These are phyloP conservation scores for Russula sp. DNA, from an alignment of 768 basidiomycete genomes.

Conservation along the genomic window DNA sequence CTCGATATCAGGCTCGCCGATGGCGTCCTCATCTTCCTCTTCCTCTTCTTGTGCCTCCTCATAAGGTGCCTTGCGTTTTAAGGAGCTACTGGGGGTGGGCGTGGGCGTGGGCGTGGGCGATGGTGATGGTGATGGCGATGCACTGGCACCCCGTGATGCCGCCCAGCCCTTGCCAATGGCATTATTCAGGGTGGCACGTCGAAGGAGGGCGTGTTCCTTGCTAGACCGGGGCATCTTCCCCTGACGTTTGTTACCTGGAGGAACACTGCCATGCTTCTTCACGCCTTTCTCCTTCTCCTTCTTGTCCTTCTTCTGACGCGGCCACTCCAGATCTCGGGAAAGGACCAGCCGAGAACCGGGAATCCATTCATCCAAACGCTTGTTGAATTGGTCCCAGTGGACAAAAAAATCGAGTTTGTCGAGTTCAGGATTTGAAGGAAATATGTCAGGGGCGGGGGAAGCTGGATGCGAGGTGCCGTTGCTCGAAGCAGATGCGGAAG, in stretches of 20 bases:
- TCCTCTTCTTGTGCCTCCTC: constrained; percentile 60
- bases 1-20: constrained; percentile 18
- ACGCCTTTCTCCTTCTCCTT: constrained; percentile 40
- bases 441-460: constrained; percentile 36
- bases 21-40: constrained; percentile 40
- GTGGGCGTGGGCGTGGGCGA: constrained; percentile 41
- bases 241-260: constrained; percentile 18
- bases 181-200: constrained; percentile 37
- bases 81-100: constrained; percentile 42
- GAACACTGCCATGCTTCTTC: constrained; percentile 44
- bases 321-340: constrained; percentile 88
- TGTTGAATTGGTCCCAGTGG: constrained; percentile 99
- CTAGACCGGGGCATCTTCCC: constrained; percentile 23
- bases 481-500: constrained; percentile 30
- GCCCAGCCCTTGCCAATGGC: constrained; percentile 25
- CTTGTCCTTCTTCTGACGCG: constrained; percentile 76
- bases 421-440: constrained; percentile 41
- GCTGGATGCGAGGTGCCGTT: constrained; percentile 6
- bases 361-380: constrained; percentile 98
- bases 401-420: constrained; percentile 94
- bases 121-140: constrained; percentile 33
- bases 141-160: constrained; percentile 23
- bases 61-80: constrained; percentile 63
- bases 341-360: constrained; percentile 80
- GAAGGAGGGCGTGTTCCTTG: constrained; percentile 21